These are phyloP conservation scores for Sclerotinia sclerotiorum DNA, from an alignment of 2,329 filamentous ascomycete species.

Conservation along the genomic window DNA sequence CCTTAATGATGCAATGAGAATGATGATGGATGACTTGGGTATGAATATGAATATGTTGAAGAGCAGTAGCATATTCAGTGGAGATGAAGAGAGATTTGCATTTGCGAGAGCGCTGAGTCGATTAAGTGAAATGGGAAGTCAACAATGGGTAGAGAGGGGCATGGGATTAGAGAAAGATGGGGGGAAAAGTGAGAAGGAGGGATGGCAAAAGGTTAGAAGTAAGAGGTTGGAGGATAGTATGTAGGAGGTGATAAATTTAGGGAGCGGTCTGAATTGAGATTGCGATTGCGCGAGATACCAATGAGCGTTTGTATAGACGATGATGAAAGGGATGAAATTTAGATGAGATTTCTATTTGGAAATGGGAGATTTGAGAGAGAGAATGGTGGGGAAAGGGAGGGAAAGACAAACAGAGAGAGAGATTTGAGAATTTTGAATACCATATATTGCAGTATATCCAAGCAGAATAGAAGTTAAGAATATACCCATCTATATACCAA, in stretches of 20 bases:
- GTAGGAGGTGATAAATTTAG: conserved; percentile 25
- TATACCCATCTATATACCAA: background rate
- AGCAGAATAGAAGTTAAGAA: background rate
- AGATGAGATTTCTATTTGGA: background rate
- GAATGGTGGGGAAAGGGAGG: too few relatives aligned
- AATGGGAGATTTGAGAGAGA: background rate
- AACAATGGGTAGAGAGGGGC: conserved; percentile 89
- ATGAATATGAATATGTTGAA: conserved; percentile 83
- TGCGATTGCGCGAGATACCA: background rate
- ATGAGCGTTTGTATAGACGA: background rate
- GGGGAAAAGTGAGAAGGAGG: conserved; percentile 47
- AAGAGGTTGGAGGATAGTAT: conserved; percentile 50
- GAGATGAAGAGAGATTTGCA: conserved; percentile 94
- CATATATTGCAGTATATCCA: background rate
- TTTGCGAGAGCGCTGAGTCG: conserved; percentile 86
- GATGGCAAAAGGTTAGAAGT: conserved; percentile 50
- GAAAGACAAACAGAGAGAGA: too few relatives aligned
- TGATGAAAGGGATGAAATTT: background rate
- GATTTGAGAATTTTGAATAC: background rate
- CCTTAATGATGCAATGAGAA: conserved; percentile 69
- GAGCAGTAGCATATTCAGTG: conserved; percentile 81
- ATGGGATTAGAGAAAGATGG: conserved; percentile 48
- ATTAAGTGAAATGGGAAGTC: conserved; percentile 88
- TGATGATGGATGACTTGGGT: conserved; percentile 83
- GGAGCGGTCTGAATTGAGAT: background rate